Evolutionary conservation across 73 alveolate species (phyloP).

Genomic region (Symbiodinium natans): DNA sequence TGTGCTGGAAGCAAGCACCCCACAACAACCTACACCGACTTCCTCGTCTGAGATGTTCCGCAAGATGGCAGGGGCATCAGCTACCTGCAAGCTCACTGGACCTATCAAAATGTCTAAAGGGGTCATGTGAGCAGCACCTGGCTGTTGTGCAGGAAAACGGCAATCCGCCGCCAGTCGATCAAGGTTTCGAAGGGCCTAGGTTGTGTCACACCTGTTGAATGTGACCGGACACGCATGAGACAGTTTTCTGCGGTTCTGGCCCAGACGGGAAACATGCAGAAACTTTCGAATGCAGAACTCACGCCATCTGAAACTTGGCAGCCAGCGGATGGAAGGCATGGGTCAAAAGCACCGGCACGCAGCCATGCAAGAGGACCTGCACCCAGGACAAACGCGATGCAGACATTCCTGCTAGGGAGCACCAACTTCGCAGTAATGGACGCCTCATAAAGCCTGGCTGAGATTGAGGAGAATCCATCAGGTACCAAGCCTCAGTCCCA

Average conservation of each 20-base stretch:
- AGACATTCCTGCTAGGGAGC: too few species aligned
- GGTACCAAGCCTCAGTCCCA: conserved; percentile 44
- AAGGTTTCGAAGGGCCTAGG: conserved; percentile 65
- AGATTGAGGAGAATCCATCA: conserved; percentile 74
- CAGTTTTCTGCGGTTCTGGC: too few species aligned
- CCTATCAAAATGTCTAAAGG: too few species aligned
- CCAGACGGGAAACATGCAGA: too few species aligned
- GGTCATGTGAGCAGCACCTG: not conserved
- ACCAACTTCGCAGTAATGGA: too few species aligned
- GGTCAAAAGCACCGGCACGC: conserved; percentile 83
- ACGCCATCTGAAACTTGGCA: not conserved
- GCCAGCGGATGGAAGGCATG: conserved; percentile 72
- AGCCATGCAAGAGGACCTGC: conserved; percentile 79
- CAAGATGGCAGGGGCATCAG: conserved; percentile 63
- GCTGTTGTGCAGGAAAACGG: conserved; percentile 55
- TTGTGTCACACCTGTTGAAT: not conserved
- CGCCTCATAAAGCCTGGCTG: conserved; percentile 81
- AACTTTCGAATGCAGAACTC: too few species aligned
- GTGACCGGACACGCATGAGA: too few species aligned
- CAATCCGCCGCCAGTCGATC: conserved; percentile 78
- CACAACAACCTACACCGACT: too few species aligned
- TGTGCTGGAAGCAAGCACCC: not conserved
- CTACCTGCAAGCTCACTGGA: conserved; percentile 45
- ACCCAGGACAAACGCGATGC: not conserved
- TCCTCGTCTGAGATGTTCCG: conserved; percentile 52